Conservation (phyloP, 257 asterid species). For the Scutellaria baicalensis region DNA sequence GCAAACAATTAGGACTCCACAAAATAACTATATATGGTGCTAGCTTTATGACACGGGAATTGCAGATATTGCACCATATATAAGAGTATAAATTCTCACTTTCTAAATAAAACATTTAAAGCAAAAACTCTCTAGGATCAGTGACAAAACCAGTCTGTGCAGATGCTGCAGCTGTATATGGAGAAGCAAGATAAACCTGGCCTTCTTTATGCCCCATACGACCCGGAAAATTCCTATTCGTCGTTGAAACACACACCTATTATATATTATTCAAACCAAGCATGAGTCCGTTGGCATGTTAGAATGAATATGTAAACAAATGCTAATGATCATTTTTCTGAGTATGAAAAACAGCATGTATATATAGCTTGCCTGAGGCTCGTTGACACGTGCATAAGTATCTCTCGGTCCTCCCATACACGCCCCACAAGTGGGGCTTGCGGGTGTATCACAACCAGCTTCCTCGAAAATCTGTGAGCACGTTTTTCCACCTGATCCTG, state of each 20-base stretch:
- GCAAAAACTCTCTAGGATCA: constrained; percentile 82
- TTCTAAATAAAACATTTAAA: constrained; percentile 17
- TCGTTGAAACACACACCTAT: constrained; percentile 32
- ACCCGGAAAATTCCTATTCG: constrained; percentile 84
- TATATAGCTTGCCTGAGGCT: constrained; percentile 62
- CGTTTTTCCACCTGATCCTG: constrained; percentile 91
- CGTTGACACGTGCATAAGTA: constrained; percentile 93
- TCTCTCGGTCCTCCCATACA: constrained; percentile 96
- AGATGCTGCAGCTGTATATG: constrained; percentile 95
- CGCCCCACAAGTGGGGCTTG: constrained; percentile 98
- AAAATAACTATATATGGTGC: too few relatives aligned
- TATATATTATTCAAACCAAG: neutral
- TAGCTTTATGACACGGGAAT: too few relatives aligned
- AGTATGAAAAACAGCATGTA: neutral
- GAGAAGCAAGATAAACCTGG: constrained; percentile 93
- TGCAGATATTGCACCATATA: neutral
- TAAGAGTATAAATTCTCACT: neutral
- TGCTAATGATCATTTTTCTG: too few relatives aligned
- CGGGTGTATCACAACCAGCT: constrained; percentile 98
- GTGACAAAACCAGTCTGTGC: constrained; percentile 83
- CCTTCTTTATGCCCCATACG: constrained; percentile 97
- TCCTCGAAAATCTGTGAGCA: constrained; percentile 98
- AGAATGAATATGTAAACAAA: neutral
- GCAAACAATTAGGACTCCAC: too few relatives aligned
- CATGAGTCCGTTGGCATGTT: neutral